phyloP scores from a whole-genome alignment of 2,329 filamentous ascomycete genomes.

The Scleromitrula shiraiana region DNA sequence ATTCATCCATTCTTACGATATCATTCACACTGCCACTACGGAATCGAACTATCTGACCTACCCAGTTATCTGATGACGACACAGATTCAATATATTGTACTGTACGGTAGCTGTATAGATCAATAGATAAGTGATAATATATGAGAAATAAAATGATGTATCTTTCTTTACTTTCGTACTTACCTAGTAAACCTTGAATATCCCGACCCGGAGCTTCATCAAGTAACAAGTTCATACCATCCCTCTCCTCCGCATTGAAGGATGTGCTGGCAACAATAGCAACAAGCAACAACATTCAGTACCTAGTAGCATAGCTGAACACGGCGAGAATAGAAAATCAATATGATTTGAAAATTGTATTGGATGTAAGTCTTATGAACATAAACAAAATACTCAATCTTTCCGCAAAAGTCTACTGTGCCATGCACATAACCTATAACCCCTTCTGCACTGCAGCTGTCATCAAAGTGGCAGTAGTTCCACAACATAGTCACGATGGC shows the following conservation, averaged over 20 bases:
- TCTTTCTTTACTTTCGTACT: too few relatives aligned
- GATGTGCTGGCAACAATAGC: constrained; percentile 11
- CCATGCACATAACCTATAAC: constrained; percentile 11
- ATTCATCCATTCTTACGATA: not conserved
- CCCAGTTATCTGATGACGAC: not conserved
- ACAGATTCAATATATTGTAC: not conserved
- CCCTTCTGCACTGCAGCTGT: constrained; percentile 8
- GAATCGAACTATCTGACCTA: too few relatives aligned
- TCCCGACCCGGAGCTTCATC: constrained; percentile 1
- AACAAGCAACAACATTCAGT: not conserved
- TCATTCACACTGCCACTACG: not conserved
- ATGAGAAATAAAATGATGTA: not conserved
- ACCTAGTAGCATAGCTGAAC: constrained; percentile 10
- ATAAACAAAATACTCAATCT: not conserved
- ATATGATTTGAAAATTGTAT: constrained; percentile 7
- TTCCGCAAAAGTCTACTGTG: constrained; percentile 1
- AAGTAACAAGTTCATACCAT: too few relatives aligned
- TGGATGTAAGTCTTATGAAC: constrained; percentile 9
- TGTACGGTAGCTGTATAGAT: too few relatives aligned
- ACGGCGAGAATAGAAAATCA: constrained; percentile 5
- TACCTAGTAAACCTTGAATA: too few relatives aligned
- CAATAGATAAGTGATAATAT: not conserved
- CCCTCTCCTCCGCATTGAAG: constrained; percentile 5
- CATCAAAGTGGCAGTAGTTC: constrained; percentile 5
- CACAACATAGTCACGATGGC: constrained; percentile 12